A percentile compares a stretch with the other conserved stretches of the same genome.
These are phyloP conservation scores for Dipsacomyces acuminosporus DNA, from an alignment of 371 early-diverging fungal genomes.

Conservation along the genomic window DNA sequence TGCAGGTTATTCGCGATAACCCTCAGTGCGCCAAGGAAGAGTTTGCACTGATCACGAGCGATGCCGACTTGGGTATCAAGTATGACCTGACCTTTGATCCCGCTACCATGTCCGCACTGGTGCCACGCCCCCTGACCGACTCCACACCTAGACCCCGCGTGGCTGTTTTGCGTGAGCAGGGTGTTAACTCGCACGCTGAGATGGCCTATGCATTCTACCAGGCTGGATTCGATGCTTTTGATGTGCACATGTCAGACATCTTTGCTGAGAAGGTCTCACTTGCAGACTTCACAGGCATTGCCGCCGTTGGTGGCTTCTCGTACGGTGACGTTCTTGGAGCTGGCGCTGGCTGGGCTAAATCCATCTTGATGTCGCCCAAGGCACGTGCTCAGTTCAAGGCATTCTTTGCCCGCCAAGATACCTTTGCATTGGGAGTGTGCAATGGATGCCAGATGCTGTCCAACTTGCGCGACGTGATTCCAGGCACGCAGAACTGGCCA, in stretches of 20 bases:
- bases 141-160: slow-evolving; percentile 64
- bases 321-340: slow-evolving; percentile 98
- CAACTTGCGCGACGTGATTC: slow-evolving; percentile 75
- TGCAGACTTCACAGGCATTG: slow-evolving; percentile 76
- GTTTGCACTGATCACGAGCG: slow-evolving; percentile 64
- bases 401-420: slow-evolving; percentile 82
- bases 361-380: slow-evolving; percentile 65
- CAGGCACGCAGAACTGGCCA: slow-evolving; percentile 82
- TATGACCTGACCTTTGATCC: slow-evolving; percentile 76
- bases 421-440: slow-evolving; percentile 94
- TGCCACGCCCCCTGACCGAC: slow-evolving; percentile 25
- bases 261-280: slow-evolving; percentile 65
- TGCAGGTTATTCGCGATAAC: slow-evolving; percentile 88
- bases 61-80: slow-evolving; percentile 68
- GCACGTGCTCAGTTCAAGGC: slow-evolving; percentile 68
- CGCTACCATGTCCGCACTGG: slow-evolving; percentile 47
- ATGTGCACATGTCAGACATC: slow-evolving; percentile 97
- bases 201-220: slow-evolving; percentile 90
- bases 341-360: slow-evolving; percentile 95
- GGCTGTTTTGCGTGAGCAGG: slow-evolving; percentile 94
- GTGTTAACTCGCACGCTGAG: slow-evolving; percentile 91
- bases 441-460: slow-evolving; percentile 97
- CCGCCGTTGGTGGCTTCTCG: slow-evolving; percentile 94
- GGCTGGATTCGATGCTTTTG: slow-evolving; percentile 87
- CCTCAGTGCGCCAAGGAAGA: slow-evolving; percentile 81